Percentiles rank a stretch among this genome's conserved stretches.
Evolutionary conservation across 129 eudicot species (phyloP).

Genomic region (Flaveria linearis): DNA sequence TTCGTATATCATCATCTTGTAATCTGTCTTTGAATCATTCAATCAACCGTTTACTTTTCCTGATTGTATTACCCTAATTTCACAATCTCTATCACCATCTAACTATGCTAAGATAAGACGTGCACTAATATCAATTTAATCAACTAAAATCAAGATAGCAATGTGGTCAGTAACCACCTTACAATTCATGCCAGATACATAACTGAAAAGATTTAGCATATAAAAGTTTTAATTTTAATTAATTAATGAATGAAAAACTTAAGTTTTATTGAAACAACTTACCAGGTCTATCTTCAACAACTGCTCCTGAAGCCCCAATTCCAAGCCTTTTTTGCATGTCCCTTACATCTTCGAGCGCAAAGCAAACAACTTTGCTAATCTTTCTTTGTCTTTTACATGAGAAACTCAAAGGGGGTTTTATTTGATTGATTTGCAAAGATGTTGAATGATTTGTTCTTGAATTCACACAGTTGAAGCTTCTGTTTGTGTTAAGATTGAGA

Average conservation of each 20-base stretch:
- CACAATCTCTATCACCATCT: slow-evolving; percentile 7
- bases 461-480: slow-evolving; percentile 51
- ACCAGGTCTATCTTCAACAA: slow-evolving; percentile 64
- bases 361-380: slow-evolving; percentile 53
- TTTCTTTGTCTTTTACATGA: slow-evolving; percentile 38
- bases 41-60: no score
- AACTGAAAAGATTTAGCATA: background rate
- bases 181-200: background rate
- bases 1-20: no score
- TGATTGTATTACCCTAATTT: no score
- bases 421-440: slow-evolving; percentile 41
- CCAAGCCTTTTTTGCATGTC: slow-evolving; percentile 43
- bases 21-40: no score
- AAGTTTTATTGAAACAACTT: slow-evolving; percentile 9
- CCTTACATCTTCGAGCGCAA: slow-evolving; percentile 63
- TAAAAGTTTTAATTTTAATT: background rate
- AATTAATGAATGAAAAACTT: background rate
- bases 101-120: no score
- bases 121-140: no score
- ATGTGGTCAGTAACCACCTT: background rate
- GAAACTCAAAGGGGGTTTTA: slow-evolving; percentile 32
- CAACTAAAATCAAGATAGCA: slow-evolving; percentile 23
- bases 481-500: slow-evolving; percentile 49
- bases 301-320: slow-evolving; percentile 47
- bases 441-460: slow-evolving; percentile 27